phyloP scores from a whole-genome alignment of 768 basidiomycete genomes.

The Pisolithus microcarpus region DNA sequence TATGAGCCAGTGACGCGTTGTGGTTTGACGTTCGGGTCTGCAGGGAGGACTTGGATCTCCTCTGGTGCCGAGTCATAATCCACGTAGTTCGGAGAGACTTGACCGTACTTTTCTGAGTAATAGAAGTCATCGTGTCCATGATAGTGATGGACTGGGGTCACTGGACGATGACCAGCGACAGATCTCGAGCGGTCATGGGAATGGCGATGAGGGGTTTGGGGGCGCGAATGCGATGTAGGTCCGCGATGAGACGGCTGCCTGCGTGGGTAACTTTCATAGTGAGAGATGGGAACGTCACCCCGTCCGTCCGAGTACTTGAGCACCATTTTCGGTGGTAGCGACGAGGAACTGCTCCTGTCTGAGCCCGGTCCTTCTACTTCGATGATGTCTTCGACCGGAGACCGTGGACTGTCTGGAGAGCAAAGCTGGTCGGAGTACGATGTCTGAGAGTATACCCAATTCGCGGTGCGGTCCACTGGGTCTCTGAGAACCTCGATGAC shows the following conservation, averaged over 20 bases:
- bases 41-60: slow-evolving; percentile 58
- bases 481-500: slow-evolving; percentile 51
- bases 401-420: slow-evolving; percentile 56
- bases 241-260: slow-evolving; percentile 16
- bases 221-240: slow-evolving; percentile 20
- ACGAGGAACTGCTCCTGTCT: slow-evolving; percentile 36
- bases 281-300: slow-evolving; percentile 57
- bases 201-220: slow-evolving; percentile 23
- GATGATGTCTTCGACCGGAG: slow-evolving; percentile 34
- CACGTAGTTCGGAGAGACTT: slow-evolving; percentile 12
- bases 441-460: slow-evolving; percentile 52
- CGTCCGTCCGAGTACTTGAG: slow-evolving; percentile 60
- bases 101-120: slow-evolving; percentile 10
- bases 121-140: slow-evolving; percentile 14
- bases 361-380: slow-evolving; percentile 32
- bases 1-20: slow-evolving; percentile 24
- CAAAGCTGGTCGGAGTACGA: slow-evolving; percentile 32
- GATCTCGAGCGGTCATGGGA: slow-evolving; percentile 34
- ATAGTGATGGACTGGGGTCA: slow-evolving; percentile 9
- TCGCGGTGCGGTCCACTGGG: slow-evolving; percentile 53
- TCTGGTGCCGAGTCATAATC: slow-evolving; percentile 38
- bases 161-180: background rate
- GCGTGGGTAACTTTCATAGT: slow-evolving; percentile 21
- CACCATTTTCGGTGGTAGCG: slow-evolving; percentile 65
- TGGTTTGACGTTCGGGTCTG: slow-evolving; percentile 33